Conservation (phyloP, 2,329 filamentous ascomycete species). For the Beauveria rudraprayagi region DNA sequence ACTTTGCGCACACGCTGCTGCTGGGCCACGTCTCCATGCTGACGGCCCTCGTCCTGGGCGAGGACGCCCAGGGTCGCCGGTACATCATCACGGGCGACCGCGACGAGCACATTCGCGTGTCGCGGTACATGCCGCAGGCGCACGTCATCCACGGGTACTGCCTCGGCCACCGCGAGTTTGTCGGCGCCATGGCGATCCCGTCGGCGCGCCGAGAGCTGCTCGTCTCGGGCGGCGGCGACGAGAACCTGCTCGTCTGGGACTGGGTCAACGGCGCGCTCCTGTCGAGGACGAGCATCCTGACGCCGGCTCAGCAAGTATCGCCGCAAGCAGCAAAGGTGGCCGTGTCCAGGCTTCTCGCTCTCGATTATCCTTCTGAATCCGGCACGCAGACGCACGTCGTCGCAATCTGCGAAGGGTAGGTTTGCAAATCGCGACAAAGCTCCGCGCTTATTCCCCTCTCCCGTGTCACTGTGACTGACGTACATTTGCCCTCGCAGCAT, state of each 20-base stretch:
- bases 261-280: constrained; percentile 56
- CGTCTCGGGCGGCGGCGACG: constrained; percentile 81
- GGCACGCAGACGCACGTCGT: constrained; percentile 26
- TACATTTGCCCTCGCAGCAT: constrained; percentile 27
- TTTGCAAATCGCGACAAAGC: constrained; percentile 15
- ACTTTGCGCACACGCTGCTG: constrained; percentile 69
- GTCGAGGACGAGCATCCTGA: constrained; percentile 45
- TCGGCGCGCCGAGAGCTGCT: constrained; percentile 49
- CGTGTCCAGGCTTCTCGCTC: constrained; percentile 34
- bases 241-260: constrained; percentile 71
- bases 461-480: not conserved
- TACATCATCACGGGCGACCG: constrained; percentile 51
- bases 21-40: constrained; percentile 95
- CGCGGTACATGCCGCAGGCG: constrained; percentile 69
- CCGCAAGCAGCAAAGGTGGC: constrained; percentile 35
- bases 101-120: constrained; percentile 76
- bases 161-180: constrained; percentile 78
- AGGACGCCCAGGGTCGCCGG: constrained; percentile 27
- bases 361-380: constrained; percentile 23
- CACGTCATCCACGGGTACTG: constrained; percentile 88
- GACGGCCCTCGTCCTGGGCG: constrained; percentile 59
- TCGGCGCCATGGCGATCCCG: constrained; percentile 67
- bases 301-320: constrained; percentile 29
- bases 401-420: constrained; percentile 38
- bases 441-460: too few species aligned